Evolutionary conservation across 768 basidiomycete species (phyloP), one percentile per base, ranked within the genome.

Genomic region (Mycena rosella): DNA sequence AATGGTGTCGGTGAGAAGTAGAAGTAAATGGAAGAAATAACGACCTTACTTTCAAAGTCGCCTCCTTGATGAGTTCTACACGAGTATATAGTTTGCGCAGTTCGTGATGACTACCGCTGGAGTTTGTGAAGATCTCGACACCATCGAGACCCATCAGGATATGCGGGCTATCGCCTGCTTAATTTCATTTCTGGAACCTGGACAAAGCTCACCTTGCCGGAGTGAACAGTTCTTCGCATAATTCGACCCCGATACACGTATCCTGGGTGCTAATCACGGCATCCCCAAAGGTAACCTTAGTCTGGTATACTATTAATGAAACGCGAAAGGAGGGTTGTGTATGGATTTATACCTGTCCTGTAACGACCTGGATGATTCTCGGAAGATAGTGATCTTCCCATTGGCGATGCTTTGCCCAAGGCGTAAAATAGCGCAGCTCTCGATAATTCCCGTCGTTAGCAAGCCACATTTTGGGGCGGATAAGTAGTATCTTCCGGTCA

Each of bases 381-480:
- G 98, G 98, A 8, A 99, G 84, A 72, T 90, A 95, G 75, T 96
- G 95, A 54, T 98, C 95, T 77, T 99, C 98, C 80, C 89, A 91
- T 76, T 96, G 87, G 32, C 91, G 87, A 75, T 94, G 93, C 76
- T 96, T 97, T 75, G 83, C 81, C 97, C 98, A 99, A 0, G 98
- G 96, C 2, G 97, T 96, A 74, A 99, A 99, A 77, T 95, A 94
- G 17, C 93, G 82, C 74, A 92, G 82, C 77, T 91, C 90, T 29
- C 98, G 92, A 78, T 99, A 99, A 76, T 99, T 99, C 5, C 98
- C 98, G 74, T 98, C 96, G 75, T 99, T 99, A 1, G 98, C 98
- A 49, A 99, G 85, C 98, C 98, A 99, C 96, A 99, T 96, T 83
- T 99, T 99, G 0, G 98, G 98, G 26, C 98, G 90, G 70, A 99